Evolutionary conservation across 768 basidiomycete species (phyloP), one percentile per base, ranked within the genome.

Genomic region (Lactarius psammicola): DNA sequence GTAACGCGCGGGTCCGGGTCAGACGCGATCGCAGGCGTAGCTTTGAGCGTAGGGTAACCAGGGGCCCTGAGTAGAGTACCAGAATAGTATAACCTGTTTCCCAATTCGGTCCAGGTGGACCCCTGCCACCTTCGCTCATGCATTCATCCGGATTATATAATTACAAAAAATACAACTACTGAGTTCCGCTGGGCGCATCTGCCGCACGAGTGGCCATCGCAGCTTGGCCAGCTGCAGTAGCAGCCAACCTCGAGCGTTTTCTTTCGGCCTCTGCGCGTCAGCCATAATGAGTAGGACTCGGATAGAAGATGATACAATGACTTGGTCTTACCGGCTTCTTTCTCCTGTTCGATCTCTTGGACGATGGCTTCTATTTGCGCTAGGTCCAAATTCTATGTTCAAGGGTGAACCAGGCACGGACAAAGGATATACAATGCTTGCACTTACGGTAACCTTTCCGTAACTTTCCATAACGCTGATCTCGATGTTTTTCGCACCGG

Each of bases 401-500:
- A 49, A 55, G 10, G n/a, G 64, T 42, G 26, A 34, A 63, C 40
- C 23, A 42, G 13, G 40, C 38, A 36, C 55, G 11, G 18, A 20
- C 5, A 20, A 17, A 51, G 9, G 3, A 57, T 34, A 57, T 53
- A 28, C 1, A 1, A 13, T 42, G 11, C n/a, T 4, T 26, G n/a
- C 73, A 58, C 84, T 69, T 69, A 97, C 95, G 54, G 93, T 92
- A 62, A 96, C 86, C 79, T 95, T 91, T 66, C 93, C 92, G 75
- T 94, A 98, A 67, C 88, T 85, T 74, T 97, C 95, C 93, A 98
- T 95, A 54, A 98, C 92, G 68, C 91, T 95, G 71, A 99, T 94
- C 76, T 99, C 97, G 68, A 99, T 98, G 77, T 99, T 99, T 82
- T 98, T 98, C 5, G 97, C 97, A n/a, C 97, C 97, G 2, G 97